These are phyloP conservation scores for Coccomyxa sp. DNA, from an alignment of 139 green algal genomes.

Conservation along the genomic window DNA sequence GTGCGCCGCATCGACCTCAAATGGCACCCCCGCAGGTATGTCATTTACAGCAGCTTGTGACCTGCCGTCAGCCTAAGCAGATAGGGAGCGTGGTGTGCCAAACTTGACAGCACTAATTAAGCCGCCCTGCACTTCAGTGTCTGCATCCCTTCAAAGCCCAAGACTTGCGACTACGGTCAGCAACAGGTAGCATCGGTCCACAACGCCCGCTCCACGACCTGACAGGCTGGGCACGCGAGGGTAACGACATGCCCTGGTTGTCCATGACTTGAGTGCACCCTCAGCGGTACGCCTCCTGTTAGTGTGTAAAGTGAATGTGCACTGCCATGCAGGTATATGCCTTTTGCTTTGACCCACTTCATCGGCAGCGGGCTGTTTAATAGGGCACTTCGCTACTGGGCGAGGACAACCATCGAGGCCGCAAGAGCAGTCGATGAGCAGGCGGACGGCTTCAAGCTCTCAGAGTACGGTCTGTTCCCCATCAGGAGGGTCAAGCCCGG, in stretches of 20 bases:
- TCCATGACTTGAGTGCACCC: background rate
- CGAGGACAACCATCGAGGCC: background rate
- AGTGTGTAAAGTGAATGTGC: background rate
- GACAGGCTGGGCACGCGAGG: background rate
- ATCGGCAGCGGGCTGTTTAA: slow-evolving; percentile 15
- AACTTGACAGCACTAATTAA: background rate
- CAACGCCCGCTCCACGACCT: background rate
- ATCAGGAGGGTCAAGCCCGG: background rate
- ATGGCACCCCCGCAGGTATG: background rate
- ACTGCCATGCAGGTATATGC: slow-evolving; percentile 3
- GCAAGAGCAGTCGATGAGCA: background rate
- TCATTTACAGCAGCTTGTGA: background rate
- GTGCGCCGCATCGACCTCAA: background rate
- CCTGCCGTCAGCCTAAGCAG: background rate
- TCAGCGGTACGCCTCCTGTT: background rate
- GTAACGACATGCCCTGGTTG: background rate
- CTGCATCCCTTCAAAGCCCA: background rate
- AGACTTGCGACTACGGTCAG: background rate
- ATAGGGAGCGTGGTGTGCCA: background rate
- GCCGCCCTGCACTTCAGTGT: background rate
- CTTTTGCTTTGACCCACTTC: slow-evolving; percentile 24
- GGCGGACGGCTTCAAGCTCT: slow-evolving; percentile 17
- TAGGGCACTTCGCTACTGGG: slow-evolving; percentile 20
- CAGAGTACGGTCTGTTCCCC: slow-evolving; percentile 10
- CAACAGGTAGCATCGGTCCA: background rate